A percentile compares a stretch with the other conserved stretches of the same genome.
Evolutionary conservation across 2,329 filamentous ascomycete genomes (phyloP).

Genomic region (Fusarium floridanum): DNA sequence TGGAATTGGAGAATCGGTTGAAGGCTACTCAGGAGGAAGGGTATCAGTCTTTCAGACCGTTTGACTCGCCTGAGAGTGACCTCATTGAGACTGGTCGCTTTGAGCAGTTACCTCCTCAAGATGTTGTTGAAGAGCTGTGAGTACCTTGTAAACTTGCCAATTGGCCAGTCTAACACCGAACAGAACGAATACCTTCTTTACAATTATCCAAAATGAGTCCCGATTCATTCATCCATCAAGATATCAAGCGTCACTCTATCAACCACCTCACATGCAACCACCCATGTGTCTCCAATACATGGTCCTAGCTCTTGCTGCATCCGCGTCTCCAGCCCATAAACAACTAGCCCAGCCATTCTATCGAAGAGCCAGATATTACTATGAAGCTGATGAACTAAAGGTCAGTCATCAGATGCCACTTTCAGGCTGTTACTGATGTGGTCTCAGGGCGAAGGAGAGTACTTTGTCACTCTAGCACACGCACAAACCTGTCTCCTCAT

Average conservation of each 20-base stretch:
- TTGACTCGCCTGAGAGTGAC: slow-evolving; percentile 28
- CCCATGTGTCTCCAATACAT: slow-evolving; percentile 46
- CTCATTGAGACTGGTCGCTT: slow-evolving; percentile 46
- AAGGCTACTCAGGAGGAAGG: slow-evolving; percentile 31
- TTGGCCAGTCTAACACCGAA: background rate
- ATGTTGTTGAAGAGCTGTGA: slow-evolving; percentile 47
- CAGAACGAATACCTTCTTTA: slow-evolving; percentile 40
- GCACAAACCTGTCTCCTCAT: slow-evolving; percentile 83
- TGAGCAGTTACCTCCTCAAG: slow-evolving; percentile 46
- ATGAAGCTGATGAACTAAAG: slow-evolving; percentile 43
- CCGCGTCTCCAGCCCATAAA: slow-evolving; percentile 20
- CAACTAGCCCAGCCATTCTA: slow-evolving; percentile 38
- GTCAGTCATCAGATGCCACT: background rate
- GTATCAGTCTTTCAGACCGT: slow-evolving; percentile 32
- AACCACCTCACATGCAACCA: slow-evolving; percentile 43
- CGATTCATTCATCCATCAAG: slow-evolving; percentile 39
- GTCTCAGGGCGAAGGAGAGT: slow-evolving; percentile 39
- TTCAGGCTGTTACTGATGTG: background rate
- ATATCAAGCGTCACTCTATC: slow-evolving; percentile 42
- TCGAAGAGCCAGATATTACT: slow-evolving; percentile 37
- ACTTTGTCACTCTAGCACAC: slow-evolving; percentile 71
- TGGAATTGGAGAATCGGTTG: slow-evolving; percentile 41
- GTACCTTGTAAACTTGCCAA: background rate
- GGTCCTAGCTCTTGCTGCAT: slow-evolving; percentile 37
- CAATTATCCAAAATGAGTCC: slow-evolving; percentile 21